A percentile compares a stretch with the other conserved stretches of the same genome.
Evolutionary conservation across 768 basidiomycete genomes (phyloP).

Genomic region (Lentinula edodes): DNA sequence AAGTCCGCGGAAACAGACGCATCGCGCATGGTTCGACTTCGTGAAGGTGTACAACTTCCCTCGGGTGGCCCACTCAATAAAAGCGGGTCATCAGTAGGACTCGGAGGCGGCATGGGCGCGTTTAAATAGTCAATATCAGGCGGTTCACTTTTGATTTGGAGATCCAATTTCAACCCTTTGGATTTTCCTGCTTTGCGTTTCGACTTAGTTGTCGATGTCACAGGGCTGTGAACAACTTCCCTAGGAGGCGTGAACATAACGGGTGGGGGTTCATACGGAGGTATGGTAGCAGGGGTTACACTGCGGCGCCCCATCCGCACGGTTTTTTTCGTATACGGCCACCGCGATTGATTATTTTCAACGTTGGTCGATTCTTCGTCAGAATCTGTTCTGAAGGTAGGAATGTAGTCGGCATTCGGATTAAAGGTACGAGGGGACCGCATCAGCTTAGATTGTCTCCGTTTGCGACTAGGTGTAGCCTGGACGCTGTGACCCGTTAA

Average conservation of each 20-base stretch:
- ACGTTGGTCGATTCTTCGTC: not conserved
- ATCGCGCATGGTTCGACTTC: conserved; percentile 8
- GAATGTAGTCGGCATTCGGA: conserved; percentile 44
- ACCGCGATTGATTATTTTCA: not conserved
- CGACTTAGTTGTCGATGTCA: conserved; percentile 32
- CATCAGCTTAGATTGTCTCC: conserved; percentile 20
- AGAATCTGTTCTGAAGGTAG: conserved; percentile 17
- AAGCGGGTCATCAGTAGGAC: conserved; percentile 73
- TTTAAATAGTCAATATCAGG: conserved; percentile 52
- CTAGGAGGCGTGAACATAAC: conserved; percentile 72
- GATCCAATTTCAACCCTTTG: conserved; percentile 17
- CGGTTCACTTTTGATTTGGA: conserved; percentile 54
- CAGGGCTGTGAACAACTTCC: conserved; percentile 45
- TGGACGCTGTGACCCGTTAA: not conserved
- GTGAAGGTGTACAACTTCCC: conserved; percentile 20
- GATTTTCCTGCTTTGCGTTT: conserved; percentile 17
- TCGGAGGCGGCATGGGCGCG: conserved; percentile 59
- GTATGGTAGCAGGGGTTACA: conserved; percentile 43
- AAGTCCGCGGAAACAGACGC: conserved; percentile 10
- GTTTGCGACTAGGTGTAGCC: conserved; percentile 5
- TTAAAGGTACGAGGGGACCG: conserved; percentile 43
- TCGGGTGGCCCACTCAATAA: conserved; percentile 46
- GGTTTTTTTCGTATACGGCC: conserved; percentile 15
- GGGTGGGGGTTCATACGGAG: conserved; percentile 57
- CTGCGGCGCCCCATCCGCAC: conserved; percentile 30